Base-by-base conservation (phyloP, 352 stramenopile genomes). In the Globisporangium cylindrosporum region DNA sequence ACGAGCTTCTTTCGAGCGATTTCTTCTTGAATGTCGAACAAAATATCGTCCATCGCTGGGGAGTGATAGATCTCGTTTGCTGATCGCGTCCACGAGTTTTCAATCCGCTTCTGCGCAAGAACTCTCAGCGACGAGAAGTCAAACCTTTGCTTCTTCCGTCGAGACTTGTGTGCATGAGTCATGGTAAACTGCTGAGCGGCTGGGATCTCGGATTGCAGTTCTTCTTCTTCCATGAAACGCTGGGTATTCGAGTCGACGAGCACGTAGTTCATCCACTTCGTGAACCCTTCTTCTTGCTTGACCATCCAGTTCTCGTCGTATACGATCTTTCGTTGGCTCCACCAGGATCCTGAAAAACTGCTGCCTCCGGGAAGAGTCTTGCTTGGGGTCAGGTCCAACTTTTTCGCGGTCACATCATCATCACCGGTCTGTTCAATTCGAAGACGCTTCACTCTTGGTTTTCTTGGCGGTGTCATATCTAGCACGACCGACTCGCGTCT, bases 181-280 rank as follows among this genome's bases (percentile, higher is more conserved):
- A 34, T 43, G 15, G 27, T 24, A 22, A 59, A n/a, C 2, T 71
- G 38, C 9, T 62, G 56, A 32, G 20, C 22, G 25, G 0, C 48
- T 9, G 24, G 15, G 20, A 49, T 62, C n/a, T 72, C 63, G n/a
- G 70, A 65, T 20, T 75, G 67, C 8, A 68, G 71, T 5, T 72
- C 22, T 14, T 57, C 64, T 54, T 80, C 74, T 34, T 73, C 73
- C n/a, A 65, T 49, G 46, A 87, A 65, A 25, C 77, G 76, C 29
- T 87, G 69, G 1, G 72, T 70, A 29, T 77, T 80, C 3, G 82
- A 77, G 34, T 92, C 81, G 5, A 93, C 74, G 0, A 95, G 66
- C 25, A 94, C 88, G 69, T 91, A 94, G 71, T 96, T 96, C 53
- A 95, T 90, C 89, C 89, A 96, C 62, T 91, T 93, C 10, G 81